A percentile compares a stretch with the other conserved stretches of the same genome.
phyloP scores from a whole-genome alignment of 192 early-diverging fungal genomes.

The Backusella australiensis region DNA sequence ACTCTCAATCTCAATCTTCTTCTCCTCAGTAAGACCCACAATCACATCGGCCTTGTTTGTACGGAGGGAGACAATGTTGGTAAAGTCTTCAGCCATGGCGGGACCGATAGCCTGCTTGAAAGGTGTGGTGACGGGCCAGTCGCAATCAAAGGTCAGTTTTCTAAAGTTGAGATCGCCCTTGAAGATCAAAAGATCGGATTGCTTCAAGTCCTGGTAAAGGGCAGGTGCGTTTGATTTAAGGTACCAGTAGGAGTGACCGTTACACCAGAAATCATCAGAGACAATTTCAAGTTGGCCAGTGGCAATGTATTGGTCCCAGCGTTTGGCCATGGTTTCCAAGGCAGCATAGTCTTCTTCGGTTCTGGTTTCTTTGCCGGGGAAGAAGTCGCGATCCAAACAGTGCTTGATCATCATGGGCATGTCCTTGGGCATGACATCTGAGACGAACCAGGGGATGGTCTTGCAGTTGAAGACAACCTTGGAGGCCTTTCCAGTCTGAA shows the following conservation, averaged over 20 bases:
- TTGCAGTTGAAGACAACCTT: conserved; percentile 85
- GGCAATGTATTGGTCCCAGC: conserved; percentile 68
- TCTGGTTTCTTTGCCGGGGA: conserved; percentile 19
- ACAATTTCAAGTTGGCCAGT: conserved; percentile 64
- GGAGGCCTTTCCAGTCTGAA: conserved; percentile 60
- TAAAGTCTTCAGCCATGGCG: conserved; percentile 50
- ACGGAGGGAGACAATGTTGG: conserved; percentile 73
- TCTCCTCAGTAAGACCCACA: conserved; percentile 62
- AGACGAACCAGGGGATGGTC: conserved; percentile 94
- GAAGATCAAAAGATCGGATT: conserved; percentile 75
- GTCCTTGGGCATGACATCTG: conserved; percentile 83
- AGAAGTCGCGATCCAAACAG: conserved; percentile 37
- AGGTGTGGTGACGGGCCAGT: conserved; percentile 82
- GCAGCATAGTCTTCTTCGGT: conserved; percentile 36
- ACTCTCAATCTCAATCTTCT: conserved; percentile 49
- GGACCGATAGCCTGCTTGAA: conserved; percentile 83
- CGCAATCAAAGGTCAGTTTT: conserved; percentile 90
- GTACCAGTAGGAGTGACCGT: conserved; percentile 78
- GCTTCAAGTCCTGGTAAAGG: conserved; percentile 56
- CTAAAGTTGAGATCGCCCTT: conserved; percentile 98
- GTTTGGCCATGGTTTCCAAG: conserved; percentile 50
- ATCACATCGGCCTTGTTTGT: conserved; percentile 88
- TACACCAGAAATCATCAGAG: conserved; percentile 84
- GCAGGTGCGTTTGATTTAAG: conserved; percentile 64
- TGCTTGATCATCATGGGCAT: conserved; percentile 68